Evolutionary conservation across 1,284 basidiomycete species (phyloP).

Genomic region (Volvariella surrecta): DNA sequence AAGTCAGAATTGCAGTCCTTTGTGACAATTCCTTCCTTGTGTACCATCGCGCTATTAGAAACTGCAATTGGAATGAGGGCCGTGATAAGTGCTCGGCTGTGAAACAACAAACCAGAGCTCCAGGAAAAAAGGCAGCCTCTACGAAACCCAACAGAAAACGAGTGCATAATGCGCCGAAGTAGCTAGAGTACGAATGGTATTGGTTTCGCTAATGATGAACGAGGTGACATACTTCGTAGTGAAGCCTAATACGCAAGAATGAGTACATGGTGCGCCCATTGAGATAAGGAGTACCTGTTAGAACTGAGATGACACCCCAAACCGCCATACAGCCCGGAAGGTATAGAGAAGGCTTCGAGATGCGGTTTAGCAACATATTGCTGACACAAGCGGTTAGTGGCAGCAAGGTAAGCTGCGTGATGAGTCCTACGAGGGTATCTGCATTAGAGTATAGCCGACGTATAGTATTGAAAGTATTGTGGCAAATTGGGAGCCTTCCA

Average conservation of each 20-base stretch:
- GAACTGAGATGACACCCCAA: constrained; percentile 56
- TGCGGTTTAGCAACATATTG: constrained; percentile 63
- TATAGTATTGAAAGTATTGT: constrained; percentile 70
- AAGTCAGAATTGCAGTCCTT: constrained; percentile 62
- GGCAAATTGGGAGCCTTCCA: constrained; percentile 58
- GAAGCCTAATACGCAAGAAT: not conserved
- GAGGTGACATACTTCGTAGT: not conserved
- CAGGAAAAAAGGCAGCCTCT: constrained; percentile 63
- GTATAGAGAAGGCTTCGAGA: constrained; percentile 64
- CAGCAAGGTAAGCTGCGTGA: not conserved
- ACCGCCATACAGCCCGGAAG: constrained; percentile 59
- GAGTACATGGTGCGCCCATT: not conserved
- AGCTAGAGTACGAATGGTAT: constrained; percentile 27
- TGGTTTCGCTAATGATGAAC: constrained; percentile 1
- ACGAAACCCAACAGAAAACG: constrained; percentile 58
- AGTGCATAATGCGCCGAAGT: constrained; percentile 57
- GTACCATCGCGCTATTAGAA: constrained; percentile 62
- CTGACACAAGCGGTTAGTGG: constrained; percentile 14
- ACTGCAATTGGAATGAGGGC: constrained; percentile 16
- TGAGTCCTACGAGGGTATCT: constrained; percentile 52
- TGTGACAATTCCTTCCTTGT: constrained; percentile 53
- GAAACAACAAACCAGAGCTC: constrained; percentile 24
- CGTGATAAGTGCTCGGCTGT: constrained; percentile 1
- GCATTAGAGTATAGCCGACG: constrained; percentile 71
- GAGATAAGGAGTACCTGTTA: constrained; percentile 36